Evolutionary conservation across 768 basidiomycete species (phyloP), one percentile per base, ranked within the genome.

Genomic region (Mycena galopus): DNA sequence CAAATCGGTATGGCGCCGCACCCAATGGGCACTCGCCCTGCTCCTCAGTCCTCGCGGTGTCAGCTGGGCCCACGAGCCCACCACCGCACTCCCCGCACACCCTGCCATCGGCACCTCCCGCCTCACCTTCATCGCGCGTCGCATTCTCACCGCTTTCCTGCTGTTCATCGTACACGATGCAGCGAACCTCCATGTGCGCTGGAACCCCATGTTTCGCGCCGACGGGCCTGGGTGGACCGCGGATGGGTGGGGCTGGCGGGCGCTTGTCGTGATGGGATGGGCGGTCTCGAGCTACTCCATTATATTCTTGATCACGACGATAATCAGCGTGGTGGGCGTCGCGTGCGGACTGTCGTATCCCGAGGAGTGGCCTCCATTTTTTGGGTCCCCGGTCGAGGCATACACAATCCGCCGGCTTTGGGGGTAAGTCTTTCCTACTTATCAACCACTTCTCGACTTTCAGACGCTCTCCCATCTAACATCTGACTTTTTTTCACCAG

Each of bases 341-440:
- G 76, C 73, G 12, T 7, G 72, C 2, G 77, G 81, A 0, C 50
- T 79, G 9, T 79, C 79, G n/a, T 56, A 81, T n/a, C 83, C 84
- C 0, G 71, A 76, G 25, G 80, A 81, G 33, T 88, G 86, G 86
- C 84, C 85, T 1, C 78, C 77, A 25, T 25, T 84, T 11, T 86
- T 83, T 65, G 84, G 84, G 0, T 64, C 63, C 10, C 76, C 73
- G 62, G 56, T 62, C 11, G 80, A 86, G 29, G 82, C 82, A 9
- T 85, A 82, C 70, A 83, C 84, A 2, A 64, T 87, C 17, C 81
- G 83, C 21, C 78, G 78, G 8, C 79, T 83, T 30, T 87, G 86
- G 86, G 81, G 85, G 84, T 85, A 25, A 23, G 50, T 51, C n/a
- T 1, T 51, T n/a, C n/a, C n/a, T n/a, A n/a, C n/a, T n/a, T n/a